Percentiles rank a stretch among this genome's conserved stretches.
These are phyloP conservation scores for Parasitella parasitica DNA, from an alignment of 371 early-diverging fungal genomes.

Conservation along the genomic window DNA sequence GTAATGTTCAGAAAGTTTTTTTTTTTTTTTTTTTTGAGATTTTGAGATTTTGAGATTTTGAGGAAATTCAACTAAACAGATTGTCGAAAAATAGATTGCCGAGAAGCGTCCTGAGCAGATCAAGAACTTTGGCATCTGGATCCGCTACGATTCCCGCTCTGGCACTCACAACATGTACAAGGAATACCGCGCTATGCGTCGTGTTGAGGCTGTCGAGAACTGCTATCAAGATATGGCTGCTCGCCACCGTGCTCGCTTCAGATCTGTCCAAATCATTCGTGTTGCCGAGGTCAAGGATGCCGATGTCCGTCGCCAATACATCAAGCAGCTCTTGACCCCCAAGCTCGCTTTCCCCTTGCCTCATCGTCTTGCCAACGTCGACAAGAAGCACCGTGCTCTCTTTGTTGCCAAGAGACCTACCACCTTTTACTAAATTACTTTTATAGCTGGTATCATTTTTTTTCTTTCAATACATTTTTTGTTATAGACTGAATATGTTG, in stretches of 20 bases:
- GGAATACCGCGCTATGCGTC: slow-evolving; percentile 98
- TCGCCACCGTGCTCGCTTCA: slow-evolving; percentile 97
- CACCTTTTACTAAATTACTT: slow-evolving; percentile 71
- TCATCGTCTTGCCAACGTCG: slow-evolving; percentile 87
- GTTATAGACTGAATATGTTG: not conserved
- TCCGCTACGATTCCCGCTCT: slow-evolving; percentile 98
- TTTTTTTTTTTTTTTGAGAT: no score
- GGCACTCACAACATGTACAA: slow-evolving; percentile 99
- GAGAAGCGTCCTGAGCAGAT: slow-evolving; percentile 92
- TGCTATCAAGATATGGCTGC: slow-evolving; percentile 99
- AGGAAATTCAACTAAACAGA: no score
- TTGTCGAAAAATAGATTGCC: slow-evolving; percentile 64
- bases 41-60: no score
- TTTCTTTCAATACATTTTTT: not conserved
- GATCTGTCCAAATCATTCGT: slow-evolving; percentile 97
- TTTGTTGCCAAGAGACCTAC: slow-evolving; percentile 91
- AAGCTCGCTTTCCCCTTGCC: slow-evolving; percentile 97
- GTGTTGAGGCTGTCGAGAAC: slow-evolving; percentile 91
- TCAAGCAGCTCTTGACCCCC: slow-evolving; percentile 88
- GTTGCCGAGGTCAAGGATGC: slow-evolving; percentile 88
- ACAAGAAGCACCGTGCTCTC: slow-evolving; percentile 67
- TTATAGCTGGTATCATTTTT: slow-evolving; percentile 7
- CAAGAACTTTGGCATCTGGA: slow-evolving; percentile 99
- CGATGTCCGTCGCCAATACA: slow-evolving; percentile 96
- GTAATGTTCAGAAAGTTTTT: no score